Percentiles rank a stretch among this genome's conserved stretches.
Conservation (phyloP, 1,139 yeast species). For the Protomyces lactucae-debilis region DNA sequence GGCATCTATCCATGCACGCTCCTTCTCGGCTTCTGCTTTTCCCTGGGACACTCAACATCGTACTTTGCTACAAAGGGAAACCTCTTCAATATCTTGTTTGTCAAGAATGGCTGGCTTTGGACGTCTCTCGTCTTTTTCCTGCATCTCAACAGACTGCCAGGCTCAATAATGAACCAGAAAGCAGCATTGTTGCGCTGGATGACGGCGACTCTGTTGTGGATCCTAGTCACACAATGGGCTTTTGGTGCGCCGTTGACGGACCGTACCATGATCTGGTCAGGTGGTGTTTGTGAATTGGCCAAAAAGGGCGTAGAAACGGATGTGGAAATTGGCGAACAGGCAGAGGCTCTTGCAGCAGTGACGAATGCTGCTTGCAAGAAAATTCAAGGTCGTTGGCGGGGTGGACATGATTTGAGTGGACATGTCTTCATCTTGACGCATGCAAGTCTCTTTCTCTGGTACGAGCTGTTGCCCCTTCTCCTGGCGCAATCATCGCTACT, state of each 20-base stretch:
- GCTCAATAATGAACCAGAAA: constrained; percentile 21
- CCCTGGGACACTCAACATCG: constrained; percentile 17
- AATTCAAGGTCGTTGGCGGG: constrained; percentile 69
- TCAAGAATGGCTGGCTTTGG: constrained; percentile 93
- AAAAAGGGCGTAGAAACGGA: constrained; percentile 18
- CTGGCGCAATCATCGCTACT: constrained; percentile 28
- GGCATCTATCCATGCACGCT: constrained; percentile 19
- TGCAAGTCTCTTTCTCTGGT: constrained; percentile 62
- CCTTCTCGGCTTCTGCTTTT: constrained; percentile 19
- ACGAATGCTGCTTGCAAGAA: constrained; percentile 55
- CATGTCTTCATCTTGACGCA: constrained; percentile 78
- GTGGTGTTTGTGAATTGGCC: constrained; percentile 61
- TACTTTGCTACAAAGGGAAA: constrained; percentile 60
- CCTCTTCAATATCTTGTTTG: constrained; percentile 65
- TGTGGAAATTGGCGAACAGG: constrained; percentile 1
- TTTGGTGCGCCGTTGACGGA: constrained; percentile 90
- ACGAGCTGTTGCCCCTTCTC: constrained; percentile 52
- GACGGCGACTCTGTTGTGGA: constrained; percentile 71
- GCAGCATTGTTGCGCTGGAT: constrained; percentile 41
- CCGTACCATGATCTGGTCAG: constrained; percentile 67
- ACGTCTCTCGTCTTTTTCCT: constrained; percentile 51
- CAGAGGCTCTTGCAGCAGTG: constrained; percentile 9
- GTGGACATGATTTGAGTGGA: constrained; percentile 96
- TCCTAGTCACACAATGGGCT: constrained; percentile 80
- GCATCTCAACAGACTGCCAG: constrained; percentile 31